phyloP scores from a whole-genome alignment of 2,329 filamentous ascomycete species.

The Podosphaera xanthii region DNA sequence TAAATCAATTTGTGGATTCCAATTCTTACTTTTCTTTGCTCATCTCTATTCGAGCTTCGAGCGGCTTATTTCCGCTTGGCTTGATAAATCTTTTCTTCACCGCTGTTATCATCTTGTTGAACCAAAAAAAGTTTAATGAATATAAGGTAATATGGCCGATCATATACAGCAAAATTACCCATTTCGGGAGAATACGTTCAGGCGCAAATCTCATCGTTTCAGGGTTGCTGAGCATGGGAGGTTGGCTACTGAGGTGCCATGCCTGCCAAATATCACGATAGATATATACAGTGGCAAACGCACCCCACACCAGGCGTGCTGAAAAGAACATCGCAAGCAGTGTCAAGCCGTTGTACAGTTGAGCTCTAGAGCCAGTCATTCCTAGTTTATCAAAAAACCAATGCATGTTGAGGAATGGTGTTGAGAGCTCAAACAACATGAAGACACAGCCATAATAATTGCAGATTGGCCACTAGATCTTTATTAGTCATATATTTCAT shows the following conservation, averaged over 20 bases:
- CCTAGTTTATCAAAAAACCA: conserved; percentile 75
- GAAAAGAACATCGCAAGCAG: conserved; percentile 52
- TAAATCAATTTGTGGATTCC: too few relatives aligned
- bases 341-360: conserved; percentile 56
- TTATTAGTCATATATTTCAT: conserved; percentile 4
- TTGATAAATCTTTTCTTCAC: conserved; percentile 10
- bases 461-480: conserved; percentile 46
- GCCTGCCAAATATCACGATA: conserved; percentile 40
- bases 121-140: conserved; percentile 62
- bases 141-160: conserved; percentile 48
- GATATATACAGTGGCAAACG: conserved; percentile 42
- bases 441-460: conserved; percentile 63
- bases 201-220: conserved; percentile 18
- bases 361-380: conserved; percentile 48
- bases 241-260: conserved; percentile 10
- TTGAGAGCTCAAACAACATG: conserved; percentile 67
- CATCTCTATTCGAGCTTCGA: too few relatives aligned
- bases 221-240: conserved; percentile 17
- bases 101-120: conserved; percentile 44
- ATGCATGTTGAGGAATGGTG: conserved; percentile 65
- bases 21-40: too few relatives aligned
- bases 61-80: not conserved
- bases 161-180: conserved; percentile 49
- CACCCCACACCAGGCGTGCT: conserved; percentile 57
- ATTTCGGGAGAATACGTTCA: conserved; percentile 29